Base-by-base conservation (phyloP, 1,284 basidiomycete species). In the Tilletia setariae region DNA sequence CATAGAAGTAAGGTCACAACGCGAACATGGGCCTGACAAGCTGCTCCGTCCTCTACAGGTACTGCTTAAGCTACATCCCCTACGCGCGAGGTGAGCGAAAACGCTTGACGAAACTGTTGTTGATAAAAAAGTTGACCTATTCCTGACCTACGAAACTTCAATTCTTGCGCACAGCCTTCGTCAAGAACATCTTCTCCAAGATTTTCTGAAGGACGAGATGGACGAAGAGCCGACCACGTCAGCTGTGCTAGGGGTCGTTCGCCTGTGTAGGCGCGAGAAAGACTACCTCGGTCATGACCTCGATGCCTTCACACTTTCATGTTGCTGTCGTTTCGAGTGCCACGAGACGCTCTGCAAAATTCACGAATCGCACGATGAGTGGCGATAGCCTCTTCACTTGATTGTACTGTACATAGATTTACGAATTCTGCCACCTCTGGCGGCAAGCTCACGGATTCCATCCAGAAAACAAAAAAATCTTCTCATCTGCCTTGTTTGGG, bases 141-240 rank as follows among this genome's bases (percentile, higher is more conserved):
- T n/a, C n/a, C n/a, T n/a, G n/a, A n/a, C n/a, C n/a, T n/a, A n/a
- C n/a, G n/a, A n/a, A n/a, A n/a, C n/a, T 49, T 42, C 40, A 64
- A 8, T 23, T 64, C 13, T 44, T 32, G 2, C 25, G 42, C 7
- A 9, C 63, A 35, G 40, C 19, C 2, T 30, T 66, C 49, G 15
- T 78, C 74, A 78, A 78, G 66, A 67, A 71, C 25, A 74, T 78
- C 69, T 70, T 74, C 49, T 68, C 42, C 63, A 76, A 73, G 67
- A 68, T 76, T 42, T 73, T 78, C 63, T 74, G 53, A 70, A 53
- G 16, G 6, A 61, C 47, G 30, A 44, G 43, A 9, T 44, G 11
- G 9, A 9, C 43, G 43, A 44, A 19, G 43, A 9, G n/a, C n/a
- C n/a, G n/a, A n/a, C n/a, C n/a, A n/a, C n/a, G n/a, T n/a, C n/a